Conservation (phyloP, 2,329 filamentous ascomycete species). For the Aulographum hederae region DNA sequence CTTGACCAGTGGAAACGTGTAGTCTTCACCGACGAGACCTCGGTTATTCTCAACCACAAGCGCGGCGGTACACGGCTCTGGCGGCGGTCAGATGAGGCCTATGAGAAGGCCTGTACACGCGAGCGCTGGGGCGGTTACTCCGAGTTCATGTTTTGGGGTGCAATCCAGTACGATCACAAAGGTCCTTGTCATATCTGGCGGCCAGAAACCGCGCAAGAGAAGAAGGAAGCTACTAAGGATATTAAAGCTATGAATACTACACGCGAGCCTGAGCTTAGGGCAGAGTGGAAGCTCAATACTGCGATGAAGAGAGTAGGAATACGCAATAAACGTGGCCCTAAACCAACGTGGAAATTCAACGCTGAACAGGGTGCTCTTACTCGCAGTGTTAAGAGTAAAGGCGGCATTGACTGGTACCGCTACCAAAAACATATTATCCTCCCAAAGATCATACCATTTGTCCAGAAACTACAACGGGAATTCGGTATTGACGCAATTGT, state of each 20-base stretch:
- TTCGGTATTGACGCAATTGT: conserved; percentile 8
- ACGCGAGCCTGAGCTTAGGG: conserved; percentile 4
- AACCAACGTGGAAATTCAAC: conserved; percentile 7
- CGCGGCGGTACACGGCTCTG: no score
- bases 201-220: conserved; percentile 7
- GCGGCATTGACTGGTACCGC: conserved; percentile 9
- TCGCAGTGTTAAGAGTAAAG: conserved; percentile 3
- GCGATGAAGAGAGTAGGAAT: conserved; percentile 7
- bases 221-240: conserved; percentile 4
- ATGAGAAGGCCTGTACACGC: no score
- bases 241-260: conserved; percentile 6
- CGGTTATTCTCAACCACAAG: no score
- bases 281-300: conserved; percentile 8
- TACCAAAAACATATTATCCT: conserved; percentile 8
- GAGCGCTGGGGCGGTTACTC: no score
- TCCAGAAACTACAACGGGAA: conserved; percentile 4
- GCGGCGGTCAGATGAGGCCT: no score
- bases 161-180: conserved; percentile 15
- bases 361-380: conserved; percentile 7
- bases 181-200: conserved; percentile 10
- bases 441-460: conserved; percentile 9
- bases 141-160: no score
- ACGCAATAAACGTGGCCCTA: conserved; percentile 4
- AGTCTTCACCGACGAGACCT: no score
- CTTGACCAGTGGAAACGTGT: no score